Base-by-base conservation (phyloP, 2,329 filamentous ascomycete species). In the Stenocarpella maydis region DNA sequence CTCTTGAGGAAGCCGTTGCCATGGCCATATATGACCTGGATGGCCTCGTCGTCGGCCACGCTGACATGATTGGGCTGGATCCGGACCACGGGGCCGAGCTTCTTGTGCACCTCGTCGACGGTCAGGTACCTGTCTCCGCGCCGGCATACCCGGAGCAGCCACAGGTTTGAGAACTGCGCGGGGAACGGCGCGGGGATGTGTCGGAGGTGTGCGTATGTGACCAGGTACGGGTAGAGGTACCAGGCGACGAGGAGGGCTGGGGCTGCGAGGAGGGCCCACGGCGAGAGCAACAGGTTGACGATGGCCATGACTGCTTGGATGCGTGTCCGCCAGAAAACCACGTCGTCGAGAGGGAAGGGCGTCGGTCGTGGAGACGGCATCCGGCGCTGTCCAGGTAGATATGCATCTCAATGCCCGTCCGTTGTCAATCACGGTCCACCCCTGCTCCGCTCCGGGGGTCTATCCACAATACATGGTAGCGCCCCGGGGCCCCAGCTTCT, bases 31-130 rank as follows among this genome's bases (percentile, higher is more conserved):
- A 97, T 88, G 54, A 85, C 80, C 17, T 86, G 85, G 66, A 97
- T 95, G 1, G 92, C 93, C n/a, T 86, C 86, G 34, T 92, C 90
- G 76, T 97, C 93, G 66, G 91, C 92, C 67, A 98, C 84, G 68
- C 91, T 94, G 74, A 97, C 86, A 75, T 97, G 94, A 75, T 94
- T 89, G 1, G 95, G 95, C 76, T 94, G 91, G 73, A 97, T 91
- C 43, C 94, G 87, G 26, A 97, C 90, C 1, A 97, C 80, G n/a
- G 90, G 90, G 4, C 94, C 94, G 52, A 92, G 83, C 75, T 90
- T 91, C 82, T 91, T 87, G 80, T 97, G 94, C 9, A 88, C 84
- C 43, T 89, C 80, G 75, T 97, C 85, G n/a, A 97, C 90, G 2
- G 84, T 82, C 34, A 81, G 74, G 76, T 88, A 93, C 12, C 91